Evolutionary conservation across 208 protist species (phyloP).

Genomic region (Leishmania amazonensis): DNA sequence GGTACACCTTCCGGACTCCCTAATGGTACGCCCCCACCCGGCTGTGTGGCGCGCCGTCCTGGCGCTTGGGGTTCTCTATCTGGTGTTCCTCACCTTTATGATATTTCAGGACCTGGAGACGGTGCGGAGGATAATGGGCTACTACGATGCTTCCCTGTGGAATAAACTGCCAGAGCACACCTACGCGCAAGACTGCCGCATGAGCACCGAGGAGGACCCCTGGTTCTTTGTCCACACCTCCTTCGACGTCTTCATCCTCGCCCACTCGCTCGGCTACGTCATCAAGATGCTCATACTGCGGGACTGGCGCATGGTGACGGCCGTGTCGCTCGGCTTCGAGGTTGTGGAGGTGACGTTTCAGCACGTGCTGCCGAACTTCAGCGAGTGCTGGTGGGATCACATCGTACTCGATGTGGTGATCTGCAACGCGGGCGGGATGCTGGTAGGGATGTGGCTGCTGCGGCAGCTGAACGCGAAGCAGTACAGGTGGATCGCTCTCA

Average conservation of each 20-base stretch:
- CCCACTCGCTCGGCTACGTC: conserved; percentile 95
- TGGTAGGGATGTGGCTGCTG: conserved; percentile 86
- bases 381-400: conserved; percentile 99
- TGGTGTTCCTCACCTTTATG: conserved; percentile 90
- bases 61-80: conserved; percentile 92
- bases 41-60: conserved; percentile 94
- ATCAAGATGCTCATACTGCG: conserved; percentile 94
- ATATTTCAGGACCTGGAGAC: conserved; percentile 90
- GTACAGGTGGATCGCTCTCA: conserved; percentile 80
- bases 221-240: conserved; percentile 74
- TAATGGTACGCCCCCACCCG: conserved; percentile 96
- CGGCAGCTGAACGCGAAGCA: conserved; percentile 65
- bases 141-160: conserved; percentile 85
- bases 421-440: conserved; percentile 96
- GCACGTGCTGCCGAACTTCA: conserved; percentile 96
- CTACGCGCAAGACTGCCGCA: conserved; percentile 95
- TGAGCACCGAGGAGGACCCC: conserved; percentile 87
- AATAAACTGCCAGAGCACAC: conserved; percentile 76
- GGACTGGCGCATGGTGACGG: conserved; percentile 90
- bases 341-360: conserved; percentile 95
- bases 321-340: conserved; percentile 94
- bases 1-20: conserved; percentile 92
- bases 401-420: conserved; percentile 94
- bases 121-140: conserved; percentile 54
- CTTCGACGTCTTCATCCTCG: conserved; percentile 96